Evolutionary conservation across 179 eudicot species (phyloP), one percentile per base, ranked within the genome.

Genomic region (Camellia oleifera): DNA sequence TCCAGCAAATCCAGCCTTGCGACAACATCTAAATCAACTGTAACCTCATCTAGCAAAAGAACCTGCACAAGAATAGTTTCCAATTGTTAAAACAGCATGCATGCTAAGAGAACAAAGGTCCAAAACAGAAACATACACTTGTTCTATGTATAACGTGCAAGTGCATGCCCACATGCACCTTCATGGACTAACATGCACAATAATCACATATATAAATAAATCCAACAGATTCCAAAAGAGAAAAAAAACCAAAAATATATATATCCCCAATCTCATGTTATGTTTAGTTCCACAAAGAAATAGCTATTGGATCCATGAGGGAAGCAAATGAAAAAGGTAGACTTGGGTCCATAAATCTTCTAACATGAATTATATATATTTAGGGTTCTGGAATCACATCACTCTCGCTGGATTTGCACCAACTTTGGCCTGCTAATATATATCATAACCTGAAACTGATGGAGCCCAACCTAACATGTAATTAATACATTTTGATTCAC

Each of bases 1-100:
- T 92, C 97, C 26, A 96, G 92, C 74, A 96, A 88, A 88, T 96
- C 99, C 90, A 96, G 80, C 88, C 99, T 86, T 77, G 98, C 97
- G 82, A 96, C 98, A 48, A 96, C 94, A 86, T 92, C 98, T 79
- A 96, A 89, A 82, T 96, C 99, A 56, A 94, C 97, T 8, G 99
- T 96, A 63, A 96, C 92, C 85, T 96, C 98, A 78, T 94, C 99
- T 48, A 96, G 82, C 87, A 96, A 83, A 81, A 96, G 97, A 70
- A 96, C 97, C 99, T 94, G 83, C 69, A 84, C 71, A 42, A 76
- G 57, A 58, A 61, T 48, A 72, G 53, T n/a, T 75, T 76, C 17
- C 5, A 65, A 65, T 26, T 56, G 78, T 1, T 13, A 5, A 48
- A 77, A 72, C 32, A 7, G 32, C 32, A 26, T 50, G 61, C 26